Evolutionary conservation across 805 yeast species (phyloP), one percentile per base, ranked within the genome.

Genomic region (Saccharomycopsis sp.): DNA sequence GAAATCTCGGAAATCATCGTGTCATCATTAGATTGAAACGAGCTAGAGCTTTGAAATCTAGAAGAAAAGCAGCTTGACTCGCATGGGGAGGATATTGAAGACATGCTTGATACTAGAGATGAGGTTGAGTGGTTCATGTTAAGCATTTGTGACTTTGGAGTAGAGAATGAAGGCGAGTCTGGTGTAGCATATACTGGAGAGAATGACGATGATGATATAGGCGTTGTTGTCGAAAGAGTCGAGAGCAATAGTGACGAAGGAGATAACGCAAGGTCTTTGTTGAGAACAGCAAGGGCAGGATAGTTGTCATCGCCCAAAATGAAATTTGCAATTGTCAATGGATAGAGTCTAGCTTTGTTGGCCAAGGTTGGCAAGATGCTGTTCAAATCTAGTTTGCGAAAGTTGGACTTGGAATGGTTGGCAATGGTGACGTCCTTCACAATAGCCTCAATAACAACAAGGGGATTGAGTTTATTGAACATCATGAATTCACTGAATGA

Each of bases 291-390:
- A 13, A 6, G 8, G 12, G 15, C 20, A n/a, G 42, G 31, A 4
- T 22, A 5, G 10, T 5, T 5, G 10, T 40, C 45, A 25, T 39
- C 19, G 8, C 48, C 45, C 10, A 44, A 17, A 12, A 39, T 35
- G 22, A 33, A 44, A 20, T 33, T 44, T 15, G 47, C 23, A 36
- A 43, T 16, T 6, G 31, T 19, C 4, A 25, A 17, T 13, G 36
- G 20, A 30, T 16, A 32, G n/a, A n/a, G n/a, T 30, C 20, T 17
- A 18, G n/a, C 25, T 23, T 13, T 12, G n/a, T 29, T 7, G 10
- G 27, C n/a, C 7, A 30, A n/a, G 19, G 21, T 20, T 8, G 43
- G 32, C 15, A 43, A 22, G 20, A 38, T 10, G 12, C 26, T 35
- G 6, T 16, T 15, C 12, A 43, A 32, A 3, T 18, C 18, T 21